Evolutionary conservation across 163 green algal species (phyloP).

Genomic region (Coccomyxa subellipsoidea): DNA sequence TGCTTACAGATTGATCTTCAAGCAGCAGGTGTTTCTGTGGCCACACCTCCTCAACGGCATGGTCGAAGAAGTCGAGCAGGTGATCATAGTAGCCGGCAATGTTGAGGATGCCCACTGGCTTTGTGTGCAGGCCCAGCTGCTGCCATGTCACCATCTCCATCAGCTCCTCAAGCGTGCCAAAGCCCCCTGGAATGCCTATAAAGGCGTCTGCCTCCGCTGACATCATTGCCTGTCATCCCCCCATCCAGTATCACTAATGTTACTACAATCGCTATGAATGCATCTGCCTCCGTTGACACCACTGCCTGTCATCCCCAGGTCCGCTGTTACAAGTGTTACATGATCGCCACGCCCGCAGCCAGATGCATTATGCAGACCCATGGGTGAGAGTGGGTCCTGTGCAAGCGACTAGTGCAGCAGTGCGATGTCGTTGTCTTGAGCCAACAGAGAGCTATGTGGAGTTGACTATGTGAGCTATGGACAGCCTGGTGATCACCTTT

Average conservation of each 20-base stretch:
- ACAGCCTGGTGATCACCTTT: too few relatives aligned
- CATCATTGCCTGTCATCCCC: slow-evolving; percentile 68
- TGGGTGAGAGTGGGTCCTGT: too few relatives aligned
- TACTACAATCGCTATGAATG: background rate
- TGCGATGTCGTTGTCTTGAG: too few relatives aligned
- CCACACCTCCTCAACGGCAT: slow-evolving; percentile 21
- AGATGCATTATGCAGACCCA: too few relatives aligned
- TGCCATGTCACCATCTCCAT: slow-evolving; percentile 51
- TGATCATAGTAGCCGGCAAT: slow-evolving; percentile 76
- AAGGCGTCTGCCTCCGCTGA: slow-evolving; percentile 78
- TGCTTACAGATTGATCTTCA: too few relatives aligned
- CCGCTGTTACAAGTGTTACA: too few relatives aligned
- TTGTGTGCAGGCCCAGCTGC: slow-evolving; percentile 68
- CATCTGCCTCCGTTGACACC: background rate
- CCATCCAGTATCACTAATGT: background rate
- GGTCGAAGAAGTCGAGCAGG: slow-evolving; percentile 78
- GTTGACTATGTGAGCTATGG: too few relatives aligned
- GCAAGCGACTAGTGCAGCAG: too few relatives aligned
- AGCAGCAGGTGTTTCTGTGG: background rate
- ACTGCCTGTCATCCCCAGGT: background rate
- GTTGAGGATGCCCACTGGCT: slow-evolving; percentile 86
- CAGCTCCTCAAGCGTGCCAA: slow-evolving; percentile 78
- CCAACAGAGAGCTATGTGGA: too few relatives aligned
- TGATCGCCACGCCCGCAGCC: too few relatives aligned
- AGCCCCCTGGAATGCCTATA: slow-evolving; percentile 84